Evolutionary conservation across 192 early-diverging fungal genomes (phyloP), one percentile per base, ranked within the genome.

Genomic region (Oehlia diaphana): DNA sequence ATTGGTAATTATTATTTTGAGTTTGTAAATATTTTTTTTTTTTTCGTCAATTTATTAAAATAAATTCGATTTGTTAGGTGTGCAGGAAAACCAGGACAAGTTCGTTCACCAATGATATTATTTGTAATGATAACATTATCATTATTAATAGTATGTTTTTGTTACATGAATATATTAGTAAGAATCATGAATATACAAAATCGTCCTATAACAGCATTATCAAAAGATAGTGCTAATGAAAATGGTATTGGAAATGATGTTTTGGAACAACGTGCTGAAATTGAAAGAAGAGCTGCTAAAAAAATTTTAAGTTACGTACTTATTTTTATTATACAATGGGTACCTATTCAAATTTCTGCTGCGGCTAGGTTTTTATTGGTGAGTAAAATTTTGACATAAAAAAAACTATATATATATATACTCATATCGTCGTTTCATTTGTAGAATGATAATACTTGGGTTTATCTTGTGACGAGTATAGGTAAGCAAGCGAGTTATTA

Each of bases 381-480:
- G 13, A 16, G 49, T 31, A 31, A 31, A 26, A 26, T 26, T 31
- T 31, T 31, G 31, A 31, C 31, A 31, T 31, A 31, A 31, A 31
- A 31, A 31, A 31, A 1, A 31, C 0, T 2, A 31, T 31, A 31
- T 31, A 31, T 31, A 31, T 31, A 31, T 31, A 31, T 31, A 31
- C 31, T 31, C 31, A 31, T 31, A 31, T 31, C 31, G 31, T 31
- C 31, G 31, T 31, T 31, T 31, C 31, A 31, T 31, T 31, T 31
- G 31, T 31, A 70, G 68, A 70, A 33, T 70, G 68, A 70, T 42
- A 10, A 7, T n/a, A n/a, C 19, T 39, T 70, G 68, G 68, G 21
- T 70, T 39, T 70, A 70, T 10, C 1, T 70, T n/a, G 3, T 70
- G 9, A 16, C 35, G 5, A 28, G 7, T 39, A 44, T 70, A 42